Percentiles rank a stretch among this genome's conserved stretches.
Conservation (phyloP, 1,284 basidiomycete species). For the Porogramme epimiltina region DNA sequence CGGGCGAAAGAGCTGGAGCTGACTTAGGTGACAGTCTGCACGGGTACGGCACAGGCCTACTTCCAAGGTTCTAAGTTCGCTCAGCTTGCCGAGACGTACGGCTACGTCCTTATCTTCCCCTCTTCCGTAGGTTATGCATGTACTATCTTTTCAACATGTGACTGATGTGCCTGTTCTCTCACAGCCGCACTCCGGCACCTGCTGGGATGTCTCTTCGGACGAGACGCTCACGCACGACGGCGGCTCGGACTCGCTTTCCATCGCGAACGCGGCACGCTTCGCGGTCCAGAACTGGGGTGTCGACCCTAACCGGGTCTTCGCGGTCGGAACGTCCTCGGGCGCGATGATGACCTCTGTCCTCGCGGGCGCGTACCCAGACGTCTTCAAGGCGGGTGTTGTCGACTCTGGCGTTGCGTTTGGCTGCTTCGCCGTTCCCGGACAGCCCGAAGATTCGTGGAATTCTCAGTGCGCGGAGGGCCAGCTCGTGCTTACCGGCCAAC, state of each 20-base stretch:
- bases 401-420: slow-evolving; percentile 57
- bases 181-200: slow-evolving; percentile 46
- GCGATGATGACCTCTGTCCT: slow-evolving; percentile 67
- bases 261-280: slow-evolving; percentile 49
- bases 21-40: slow-evolving; percentile 35
- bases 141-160: not conserved
- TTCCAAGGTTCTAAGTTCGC: slow-evolving; percentile 52
- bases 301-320: slow-evolving; percentile 46
- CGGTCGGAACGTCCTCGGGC: slow-evolving; percentile 54
- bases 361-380: slow-evolving; percentile 54
- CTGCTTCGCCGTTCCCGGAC: slow-evolving; percentile 49
- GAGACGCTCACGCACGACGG: slow-evolving; percentile 55
- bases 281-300: slow-evolving; percentile 51
- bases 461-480: slow-evolving; percentile 41
- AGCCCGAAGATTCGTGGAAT: slow-evolving; percentile 47
- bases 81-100: slow-evolving; percentile 49
- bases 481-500: slow-evolving; percentile 44
- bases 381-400: slow-evolving; percentile 50
- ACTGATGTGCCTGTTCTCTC: not conserved
- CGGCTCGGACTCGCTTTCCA: slow-evolving; percentile 55
- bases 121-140: slow-evolving; percentile 37
- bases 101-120: slow-evolving; percentile 50
- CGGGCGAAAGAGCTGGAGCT: not conserved
- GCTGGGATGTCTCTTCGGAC: slow-evolving; percentile 56
- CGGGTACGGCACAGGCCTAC: slow-evolving; percentile 52